These are phyloP conservation scores for Metarhizium rileyi DNA, from an alignment of 2,329 filamentous ascomycete species.

Conservation along the genomic window DNA sequence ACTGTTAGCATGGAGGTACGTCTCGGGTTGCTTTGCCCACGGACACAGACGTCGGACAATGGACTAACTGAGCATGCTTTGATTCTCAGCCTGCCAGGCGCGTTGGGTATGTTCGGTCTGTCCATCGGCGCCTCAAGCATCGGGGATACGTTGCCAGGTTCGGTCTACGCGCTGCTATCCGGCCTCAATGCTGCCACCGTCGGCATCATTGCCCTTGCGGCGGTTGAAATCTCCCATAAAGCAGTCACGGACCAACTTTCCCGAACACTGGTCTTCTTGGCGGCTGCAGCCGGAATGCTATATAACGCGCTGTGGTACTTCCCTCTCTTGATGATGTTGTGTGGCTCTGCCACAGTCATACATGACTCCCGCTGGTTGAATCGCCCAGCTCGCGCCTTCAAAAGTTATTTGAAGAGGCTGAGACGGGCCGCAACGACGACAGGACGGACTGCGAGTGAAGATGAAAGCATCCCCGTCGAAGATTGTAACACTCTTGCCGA, in stretches of 20 bases:
- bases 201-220: constrained; percentile 61
- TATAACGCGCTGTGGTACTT: constrained; percentile 72
- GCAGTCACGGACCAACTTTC: constrained; percentile 57
- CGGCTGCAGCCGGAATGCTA: constrained; percentile 53
- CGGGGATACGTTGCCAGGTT: constrained; percentile 44
- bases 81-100: constrained; percentile 52
- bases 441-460: not conserved
- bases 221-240: constrained; percentile 56
- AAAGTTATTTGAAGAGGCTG: not conserved
- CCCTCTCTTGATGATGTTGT: constrained; percentile 49
- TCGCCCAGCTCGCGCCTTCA: constrained; percentile 9
- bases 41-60: too few relatives aligned
- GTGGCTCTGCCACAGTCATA: constrained; percentile 40
- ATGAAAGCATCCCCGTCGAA: not conserved
- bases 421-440: not conserved
- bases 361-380: constrained; percentile 48
- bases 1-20: constrained; percentile 55
- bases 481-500: not conserved
- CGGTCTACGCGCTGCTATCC: constrained; percentile 59
- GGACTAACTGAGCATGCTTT: constrained; percentile 15
- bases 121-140: constrained; percentile 55
- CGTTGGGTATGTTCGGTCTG: constrained; percentile 59
- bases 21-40: too few relatives aligned
- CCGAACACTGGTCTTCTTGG: constrained; percentile 52
- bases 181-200: constrained; percentile 65